These are phyloP conservation scores for Neofusicoccum ribis DNA, from an alignment of 2,329 filamentous ascomycete species.

Conservation along the genomic window DNA sequence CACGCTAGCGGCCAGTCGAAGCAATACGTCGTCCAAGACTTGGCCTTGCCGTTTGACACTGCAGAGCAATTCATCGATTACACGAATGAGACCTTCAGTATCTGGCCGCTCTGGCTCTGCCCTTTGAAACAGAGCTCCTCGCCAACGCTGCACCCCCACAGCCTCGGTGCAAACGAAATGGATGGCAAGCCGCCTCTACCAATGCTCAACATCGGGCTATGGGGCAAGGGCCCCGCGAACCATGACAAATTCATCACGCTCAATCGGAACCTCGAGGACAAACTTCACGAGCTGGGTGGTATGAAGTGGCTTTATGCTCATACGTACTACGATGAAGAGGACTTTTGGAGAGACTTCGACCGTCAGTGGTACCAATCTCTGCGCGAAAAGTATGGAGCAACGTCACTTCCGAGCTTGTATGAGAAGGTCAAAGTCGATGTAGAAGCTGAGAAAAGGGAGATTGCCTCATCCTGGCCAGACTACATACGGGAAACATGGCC, in stretches of 20 bases:
- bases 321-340: slow-evolving; percentile 65
- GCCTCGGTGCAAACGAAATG: slow-evolving; percentile 32
- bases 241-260: slow-evolving; percentile 46
- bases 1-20: slow-evolving; percentile 63
- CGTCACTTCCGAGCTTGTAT: slow-evolving; percentile 62
- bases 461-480: background rate
- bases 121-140: slow-evolving; percentile 34
- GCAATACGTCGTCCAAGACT: slow-evolving; percentile 65
- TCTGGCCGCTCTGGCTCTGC: slow-evolving; percentile 53
- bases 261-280: slow-evolving; percentile 63
- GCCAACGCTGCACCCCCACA: slow-evolving; percentile 22
- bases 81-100: slow-evolving; percentile 40
- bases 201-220: slow-evolving; percentile 64
- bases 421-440: slow-evolving; percentile 60
- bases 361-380: slow-evolving; percentile 58
- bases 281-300: slow-evolving; percentile 59
- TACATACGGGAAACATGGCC: slow-evolving; percentile 1
- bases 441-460: background rate
- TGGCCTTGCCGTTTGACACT: slow-evolving; percentile 48
- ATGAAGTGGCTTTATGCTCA: slow-evolving; percentile 73
- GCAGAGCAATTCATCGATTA: slow-evolving; percentile 47
- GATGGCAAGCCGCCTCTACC: background rate
- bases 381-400: slow-evolving; percentile 59
- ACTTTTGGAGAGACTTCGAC: slow-evolving; percentile 69
- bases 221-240: slow-evolving; percentile 55